Evolutionary conservation across 306 rosid species (phyloP), one percentile per base, ranked within the genome.

Genomic region (Sicyos baderoa): DNA sequence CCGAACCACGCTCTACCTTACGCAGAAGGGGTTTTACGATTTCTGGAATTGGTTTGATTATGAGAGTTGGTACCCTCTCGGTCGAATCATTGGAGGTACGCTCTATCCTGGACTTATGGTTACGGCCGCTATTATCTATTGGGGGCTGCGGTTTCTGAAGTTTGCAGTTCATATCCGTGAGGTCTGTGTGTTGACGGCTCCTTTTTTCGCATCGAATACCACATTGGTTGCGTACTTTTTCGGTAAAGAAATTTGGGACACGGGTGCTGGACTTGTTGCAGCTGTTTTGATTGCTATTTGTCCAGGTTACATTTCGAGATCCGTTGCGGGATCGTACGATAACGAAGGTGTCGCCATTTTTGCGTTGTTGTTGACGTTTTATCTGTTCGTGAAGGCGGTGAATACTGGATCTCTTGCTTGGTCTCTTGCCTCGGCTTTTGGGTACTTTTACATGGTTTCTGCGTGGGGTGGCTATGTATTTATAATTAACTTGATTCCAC

Each of bases 1-100:
- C 81, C 94, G 99, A 0, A 90, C 97, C 16, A 94, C 99, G 3
- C 82, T 94, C 21, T 94, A 54, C 76, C 75, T 94, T 70, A 90
- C 96, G 3, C 71, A 82, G 71, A 79, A 90, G 6, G 99, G 99
- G 48, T 90, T 94, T 82, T 75, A 88, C 72, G 99, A 94, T 62
- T 94, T 94, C 82, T 94, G 99, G 99, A 94, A 90, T 81, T 94
- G 99, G 99, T 94, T 94, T 63, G 99, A 94, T 77, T 90, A 84
- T 8, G 99, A 94, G 61, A 88, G 96, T 52, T 94, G 99, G 99
- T 90, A 94, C 64, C 99, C 99, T 0, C 78, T 94, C 13, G 99
- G 99, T 0, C 85, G 99, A 35, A 94, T 94, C 85, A 75, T 94
- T 10, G 99, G 99, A 0, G 99, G 99, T 0, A 94, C 99, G 0